These are phyloP conservation scores for Pseudocercospora pini-densiflorae DNA, from an alignment of 2,329 filamentous ascomycete species.

Conservation along the genomic window DNA sequence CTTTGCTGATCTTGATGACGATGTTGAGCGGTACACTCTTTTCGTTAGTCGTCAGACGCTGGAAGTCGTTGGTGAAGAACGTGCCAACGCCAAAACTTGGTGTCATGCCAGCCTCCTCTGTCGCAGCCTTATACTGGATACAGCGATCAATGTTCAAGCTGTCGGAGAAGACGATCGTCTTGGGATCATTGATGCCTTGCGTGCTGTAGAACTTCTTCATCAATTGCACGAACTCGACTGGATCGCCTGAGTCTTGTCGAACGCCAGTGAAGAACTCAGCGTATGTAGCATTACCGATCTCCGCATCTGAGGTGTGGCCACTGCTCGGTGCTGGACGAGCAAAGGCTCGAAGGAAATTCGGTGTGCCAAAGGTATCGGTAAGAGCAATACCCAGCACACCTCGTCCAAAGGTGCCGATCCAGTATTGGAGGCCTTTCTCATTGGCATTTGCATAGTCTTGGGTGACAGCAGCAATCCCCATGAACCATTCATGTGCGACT, in stretches of 20 bases:
- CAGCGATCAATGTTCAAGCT: conserved; percentile 90
- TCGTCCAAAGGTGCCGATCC: conserved; percentile 89
- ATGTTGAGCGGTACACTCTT: conserved; percentile 96
- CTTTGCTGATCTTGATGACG: conserved; percentile 94
- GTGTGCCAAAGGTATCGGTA: conserved; percentile 95
- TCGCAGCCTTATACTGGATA: conserved; percentile 83
- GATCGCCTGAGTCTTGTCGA: conserved; percentile 89
- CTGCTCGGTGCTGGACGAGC: conserved; percentile 61
- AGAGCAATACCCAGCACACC: conserved; percentile 77
- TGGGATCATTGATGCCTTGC: conserved; percentile 76
- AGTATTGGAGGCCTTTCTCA: conserved; percentile 81
- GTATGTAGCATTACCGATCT: conserved; percentile 60
- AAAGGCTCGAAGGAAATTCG: conserved; percentile 85
- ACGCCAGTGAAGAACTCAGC: conserved; percentile 83
- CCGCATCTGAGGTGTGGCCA: conserved; percentile 28
- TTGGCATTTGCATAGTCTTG: conserved; percentile 84
- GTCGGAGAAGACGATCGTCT: conserved; percentile 94
- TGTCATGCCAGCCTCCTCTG: conserved; percentile 79
- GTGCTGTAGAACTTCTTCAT: conserved; percentile 81
- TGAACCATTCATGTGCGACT: conserved; percentile 98
- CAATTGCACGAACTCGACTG: conserved; percentile 74
- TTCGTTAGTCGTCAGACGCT: conserved; percentile 69
- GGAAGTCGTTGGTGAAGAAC: conserved; percentile 91
- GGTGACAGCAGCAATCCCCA: conserved; percentile 93
- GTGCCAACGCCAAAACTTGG: conserved; percentile 95